These are phyloP conservation scores for Chloris gayana DNA, from an alignment of 176 grass and related monocot species.

Conservation along the genomic window DNA sequence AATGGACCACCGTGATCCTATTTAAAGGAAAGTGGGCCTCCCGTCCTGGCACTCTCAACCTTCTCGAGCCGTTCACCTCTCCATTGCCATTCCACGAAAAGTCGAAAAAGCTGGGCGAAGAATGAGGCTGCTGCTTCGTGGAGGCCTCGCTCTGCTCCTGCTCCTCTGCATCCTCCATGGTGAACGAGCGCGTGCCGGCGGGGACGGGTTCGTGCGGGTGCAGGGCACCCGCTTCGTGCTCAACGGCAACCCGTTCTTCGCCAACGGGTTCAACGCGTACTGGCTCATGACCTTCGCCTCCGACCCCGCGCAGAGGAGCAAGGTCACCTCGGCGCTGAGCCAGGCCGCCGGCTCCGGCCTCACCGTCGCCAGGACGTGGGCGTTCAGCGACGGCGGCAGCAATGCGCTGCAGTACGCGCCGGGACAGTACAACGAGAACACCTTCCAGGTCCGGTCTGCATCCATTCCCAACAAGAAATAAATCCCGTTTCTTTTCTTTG, in stretches of 20 bases:
- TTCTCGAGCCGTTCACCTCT: constrained; percentile 1
- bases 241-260: constrained; percentile 81
- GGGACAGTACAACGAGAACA: constrained; percentile 86
- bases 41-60: neutral
- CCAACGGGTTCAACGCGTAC: constrained; percentile 97
- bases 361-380: constrained; percentile 88
- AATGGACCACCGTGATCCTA: constrained; percentile 10
- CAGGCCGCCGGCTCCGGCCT: constrained; percentile 72
- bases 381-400: constrained; percentile 83
- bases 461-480: neutral
- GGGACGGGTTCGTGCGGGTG: constrained; percentile 60
- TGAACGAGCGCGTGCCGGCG: constrained; percentile 21
- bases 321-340: constrained; percentile 55
- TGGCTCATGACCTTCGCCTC: constrained; percentile 85
- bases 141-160: constrained; percentile 45
- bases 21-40: constrained; percentile 19
- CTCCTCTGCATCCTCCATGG: constrained; percentile 46
- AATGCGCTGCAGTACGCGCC: constrained; percentile 72
- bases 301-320: constrained; percentile 65
- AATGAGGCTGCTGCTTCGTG: constrained; percentile 43
- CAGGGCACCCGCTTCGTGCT: constrained; percentile 73
- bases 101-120: constrained; percentile 1
- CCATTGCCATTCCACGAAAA: constrained; percentile 23
- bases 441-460: constrained; percentile 71
- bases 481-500: neutral